These are phyloP conservation scores for Ramularia collo-cygni DNA, from an alignment of 2,329 filamentous ascomycete genomes.

Conservation along the genomic window DNA sequence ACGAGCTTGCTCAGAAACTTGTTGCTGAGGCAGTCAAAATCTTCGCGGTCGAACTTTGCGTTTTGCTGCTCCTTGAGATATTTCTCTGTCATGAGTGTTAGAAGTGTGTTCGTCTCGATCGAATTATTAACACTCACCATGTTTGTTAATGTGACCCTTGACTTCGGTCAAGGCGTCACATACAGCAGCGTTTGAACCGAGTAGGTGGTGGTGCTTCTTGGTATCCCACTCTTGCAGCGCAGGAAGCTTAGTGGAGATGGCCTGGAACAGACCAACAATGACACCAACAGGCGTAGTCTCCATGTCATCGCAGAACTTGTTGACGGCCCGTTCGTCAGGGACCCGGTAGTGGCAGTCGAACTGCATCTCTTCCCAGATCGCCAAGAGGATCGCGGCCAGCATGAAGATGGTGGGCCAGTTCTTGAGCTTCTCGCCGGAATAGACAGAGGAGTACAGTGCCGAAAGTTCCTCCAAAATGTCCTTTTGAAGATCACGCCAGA, in stretches of 20 bases:
- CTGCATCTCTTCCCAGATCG: conserved; percentile 98
- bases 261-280: conserved; percentile 93
- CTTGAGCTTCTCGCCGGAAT: conserved; percentile 94
- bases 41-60: conserved; percentile 77
- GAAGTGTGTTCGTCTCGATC: too few relatives aligned
- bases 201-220: conserved; percentile 77
- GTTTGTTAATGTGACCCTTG: conserved; percentile 81
- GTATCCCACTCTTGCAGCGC: conserved; percentile 93
- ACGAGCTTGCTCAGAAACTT: conserved; percentile 96
- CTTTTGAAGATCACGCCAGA: conserved; percentile 97
- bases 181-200: conserved; percentile 85
- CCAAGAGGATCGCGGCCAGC: conserved; percentile 83
- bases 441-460: conserved; percentile 89
- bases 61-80: conserved; percentile 73
- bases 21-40: conserved; percentile 94
- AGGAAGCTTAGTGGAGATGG: conserved; percentile 93
- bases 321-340: conserved; percentile 72
- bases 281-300: conserved; percentile 92
- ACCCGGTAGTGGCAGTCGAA: conserved; percentile 97
- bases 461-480: conserved; percentile 94
- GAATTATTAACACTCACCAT: conserved; percentile 84
- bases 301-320: conserved; percentile 96
- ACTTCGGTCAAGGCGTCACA: conserved; percentile 97
- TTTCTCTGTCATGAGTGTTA: too few relatives aligned
- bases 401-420: conserved; percentile 99